Conservation (phyloP, 2,329 filamentous ascomycete species). For the Penicillium sp. region DNA sequence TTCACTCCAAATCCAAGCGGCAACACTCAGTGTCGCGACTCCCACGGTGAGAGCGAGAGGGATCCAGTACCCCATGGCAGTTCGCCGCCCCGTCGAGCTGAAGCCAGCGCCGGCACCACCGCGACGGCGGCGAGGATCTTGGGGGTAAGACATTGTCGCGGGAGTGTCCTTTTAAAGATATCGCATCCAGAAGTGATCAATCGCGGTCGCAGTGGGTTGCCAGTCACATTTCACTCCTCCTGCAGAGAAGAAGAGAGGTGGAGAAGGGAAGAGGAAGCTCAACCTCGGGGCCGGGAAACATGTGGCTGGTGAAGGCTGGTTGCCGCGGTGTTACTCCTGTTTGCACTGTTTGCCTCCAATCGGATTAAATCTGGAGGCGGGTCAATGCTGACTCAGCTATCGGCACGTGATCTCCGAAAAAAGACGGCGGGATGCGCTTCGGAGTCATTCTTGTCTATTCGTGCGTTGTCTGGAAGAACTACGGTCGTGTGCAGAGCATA, state of each 20-base stretch:
- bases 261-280: conserved; percentile 29
- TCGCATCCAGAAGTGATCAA: conserved; percentile 32
- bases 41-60: conserved; percentile 85
- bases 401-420: conserved; percentile 7
- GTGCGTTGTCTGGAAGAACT: neutral
- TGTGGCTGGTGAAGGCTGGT: conserved; percentile 43
- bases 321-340: conserved; percentile 35
- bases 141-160: conserved; percentile 46
- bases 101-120: conserved; percentile 45
- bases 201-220: conserved; percentile 28
- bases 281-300: conserved; percentile 45
- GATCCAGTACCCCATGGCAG: conserved; percentile 74
- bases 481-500: neutral
- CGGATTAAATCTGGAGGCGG: conserved; percentile 27
- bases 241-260: conserved; percentile 21
- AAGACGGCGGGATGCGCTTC: conserved; percentile 4
- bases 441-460: conserved; percentile 1
- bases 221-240: conserved; percentile 39
- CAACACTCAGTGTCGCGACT: conserved; percentile 82
- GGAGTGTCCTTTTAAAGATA: conserved; percentile 24
- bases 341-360: conserved; percentile 34
- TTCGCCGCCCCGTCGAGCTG: conserved; percentile 46
- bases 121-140: conserved; percentile 44
- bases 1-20: conserved; percentile 93
- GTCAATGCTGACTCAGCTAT: conserved; percentile 13